These are phyloP conservation scores for Pichia sp. DNA, from an alignment of 1,139 yeast genomes.

Conservation along the genomic window DNA sequence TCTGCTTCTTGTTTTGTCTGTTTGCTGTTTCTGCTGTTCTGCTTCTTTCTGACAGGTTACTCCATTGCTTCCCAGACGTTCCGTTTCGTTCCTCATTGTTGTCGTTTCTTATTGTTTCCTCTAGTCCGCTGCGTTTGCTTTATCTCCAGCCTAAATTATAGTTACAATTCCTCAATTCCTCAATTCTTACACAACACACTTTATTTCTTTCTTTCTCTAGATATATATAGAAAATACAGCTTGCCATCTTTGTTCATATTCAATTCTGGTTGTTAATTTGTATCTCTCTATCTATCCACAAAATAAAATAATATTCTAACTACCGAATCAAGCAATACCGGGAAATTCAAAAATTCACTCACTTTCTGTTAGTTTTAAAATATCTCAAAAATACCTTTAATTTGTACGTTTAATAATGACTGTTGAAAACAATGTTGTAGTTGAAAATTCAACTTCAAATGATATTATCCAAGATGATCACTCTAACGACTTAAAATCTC, in stretches of 20 bases:
- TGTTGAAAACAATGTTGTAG: constrained; percentile 1
- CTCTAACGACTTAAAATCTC: background rate
- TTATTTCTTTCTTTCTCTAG: too few species aligned
- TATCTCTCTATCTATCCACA: background rate
- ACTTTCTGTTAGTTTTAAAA: background rate
- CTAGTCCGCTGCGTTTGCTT: background rate
- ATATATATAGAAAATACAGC: background rate
- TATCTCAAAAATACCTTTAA: background rate
- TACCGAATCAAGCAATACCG: background rate
- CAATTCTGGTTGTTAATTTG: background rate
- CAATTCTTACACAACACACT: background rate
- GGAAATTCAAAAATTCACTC: background rate
- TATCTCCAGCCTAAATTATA: background rate
- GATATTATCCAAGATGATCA: background rate
- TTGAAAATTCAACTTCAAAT: background rate
- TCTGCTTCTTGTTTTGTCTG: background rate
- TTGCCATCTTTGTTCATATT: background rate
- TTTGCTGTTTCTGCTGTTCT: background rate
- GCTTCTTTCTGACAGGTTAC: background rate
- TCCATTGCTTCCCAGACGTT: background rate
- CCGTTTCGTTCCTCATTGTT: background rate
- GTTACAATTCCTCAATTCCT: background rate
- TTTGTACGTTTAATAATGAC: constrained; percentile 5
- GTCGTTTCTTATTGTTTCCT: background rate
- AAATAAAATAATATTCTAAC: background rate